A percentile compares a stretch with the other conserved stretches of the same genome.
These are phyloP conservation scores for Torulaspora microellipsoides DNA, from an alignment of 805 yeast species.

Conservation along the genomic window DNA sequence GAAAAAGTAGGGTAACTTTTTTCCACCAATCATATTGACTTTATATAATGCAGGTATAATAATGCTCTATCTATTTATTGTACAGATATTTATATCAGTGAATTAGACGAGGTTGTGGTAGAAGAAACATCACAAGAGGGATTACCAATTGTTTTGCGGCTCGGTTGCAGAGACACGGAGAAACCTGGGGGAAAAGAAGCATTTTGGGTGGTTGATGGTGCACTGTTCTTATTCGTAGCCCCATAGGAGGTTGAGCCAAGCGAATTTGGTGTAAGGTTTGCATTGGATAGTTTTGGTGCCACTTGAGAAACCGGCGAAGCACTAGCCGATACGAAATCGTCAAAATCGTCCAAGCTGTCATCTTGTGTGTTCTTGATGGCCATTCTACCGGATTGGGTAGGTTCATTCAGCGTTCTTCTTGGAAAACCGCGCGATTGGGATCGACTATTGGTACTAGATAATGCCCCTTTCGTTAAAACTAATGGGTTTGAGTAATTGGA, in stretches of 20 bases:
- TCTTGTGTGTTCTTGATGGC: slow-evolving; percentile 1
- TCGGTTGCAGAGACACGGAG: slow-evolving; percentile 36
- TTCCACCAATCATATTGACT: no score
- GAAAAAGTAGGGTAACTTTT: no score
- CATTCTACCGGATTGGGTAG: no score
- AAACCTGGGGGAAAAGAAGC: slow-evolving; percentile 41
- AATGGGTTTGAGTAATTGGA: background rate
- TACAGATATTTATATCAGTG: slow-evolving; percentile 4
- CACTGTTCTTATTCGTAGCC: background rate
- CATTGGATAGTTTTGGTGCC: slow-evolving; percentile 1
- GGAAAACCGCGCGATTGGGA: background rate
- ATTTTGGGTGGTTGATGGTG: slow-evolving; percentile 2
- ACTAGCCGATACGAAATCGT: slow-evolving; percentile 30
- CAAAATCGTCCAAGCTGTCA: slow-evolving; percentile 32
- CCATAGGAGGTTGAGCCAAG: slow-evolving; percentile 1
- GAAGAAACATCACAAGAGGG: background rate
- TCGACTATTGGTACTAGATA: background rate
- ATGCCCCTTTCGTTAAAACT: background rate
- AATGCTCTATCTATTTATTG: background rate
- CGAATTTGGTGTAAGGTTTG: no score
- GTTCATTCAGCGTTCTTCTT: no score
- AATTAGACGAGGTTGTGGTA: background rate
- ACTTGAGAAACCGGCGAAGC: slow-evolving; percentile 14
- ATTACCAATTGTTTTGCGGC: slow-evolving; percentile 14
- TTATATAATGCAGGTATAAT: background rate